Evolutionary conservation across 208 protist genomes (phyloP).

Genomic region (Vickermania spadyakhi): DNA sequence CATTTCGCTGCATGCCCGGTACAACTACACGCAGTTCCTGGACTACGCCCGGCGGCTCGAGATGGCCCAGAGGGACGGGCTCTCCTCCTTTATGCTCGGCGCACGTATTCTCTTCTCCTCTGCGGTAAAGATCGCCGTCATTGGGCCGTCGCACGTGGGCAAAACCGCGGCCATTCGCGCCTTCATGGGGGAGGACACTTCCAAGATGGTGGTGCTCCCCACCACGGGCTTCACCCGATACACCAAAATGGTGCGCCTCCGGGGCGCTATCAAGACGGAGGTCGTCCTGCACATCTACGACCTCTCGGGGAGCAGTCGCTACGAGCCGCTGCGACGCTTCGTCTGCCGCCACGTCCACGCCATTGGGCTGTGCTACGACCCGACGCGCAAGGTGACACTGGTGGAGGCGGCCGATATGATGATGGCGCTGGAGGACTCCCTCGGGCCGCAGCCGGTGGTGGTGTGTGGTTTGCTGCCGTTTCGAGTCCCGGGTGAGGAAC

Average conservation of each 20-base stretch:
- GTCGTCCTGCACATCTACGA: conserved; percentile 65
- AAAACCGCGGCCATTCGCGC: conserved; percentile 46
- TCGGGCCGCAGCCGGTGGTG: conserved; percentile 73
- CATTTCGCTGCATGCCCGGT: conserved; percentile 78
- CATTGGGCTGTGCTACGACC: conserved; percentile 75
- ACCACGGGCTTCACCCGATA: conserved; percentile 54
- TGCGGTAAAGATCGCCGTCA: conserved; percentile 61
- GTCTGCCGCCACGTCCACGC: conserved; percentile 66
- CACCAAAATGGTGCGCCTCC: conserved; percentile 25
- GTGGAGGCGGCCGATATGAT: conserved; percentile 79
- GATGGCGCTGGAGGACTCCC: conserved; percentile 45
- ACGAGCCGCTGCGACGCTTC: conserved; percentile 62
- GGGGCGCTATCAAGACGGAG: conserved; percentile 35
- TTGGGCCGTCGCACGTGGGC: conserved; percentile 59
- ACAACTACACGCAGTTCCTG: conserved; percentile 86
- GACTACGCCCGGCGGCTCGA: conserved; percentile 71
- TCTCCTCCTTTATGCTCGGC: conserved; percentile 64
- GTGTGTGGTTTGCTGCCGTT: conserved; percentile 51
- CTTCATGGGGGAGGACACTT: conserved; percentile 25
- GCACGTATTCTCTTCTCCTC: conserved; percentile 56
- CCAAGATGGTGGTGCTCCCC: conserved; percentile 11
- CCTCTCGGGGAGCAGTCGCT: conserved; percentile 50
- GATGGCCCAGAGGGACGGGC: conserved; percentile 63
- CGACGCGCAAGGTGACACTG: conserved; percentile 50
- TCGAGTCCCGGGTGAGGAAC: neutral